phyloP scores from a whole-genome alignment of 805 yeast species.

The Metschnikowia sp. region DNA sequence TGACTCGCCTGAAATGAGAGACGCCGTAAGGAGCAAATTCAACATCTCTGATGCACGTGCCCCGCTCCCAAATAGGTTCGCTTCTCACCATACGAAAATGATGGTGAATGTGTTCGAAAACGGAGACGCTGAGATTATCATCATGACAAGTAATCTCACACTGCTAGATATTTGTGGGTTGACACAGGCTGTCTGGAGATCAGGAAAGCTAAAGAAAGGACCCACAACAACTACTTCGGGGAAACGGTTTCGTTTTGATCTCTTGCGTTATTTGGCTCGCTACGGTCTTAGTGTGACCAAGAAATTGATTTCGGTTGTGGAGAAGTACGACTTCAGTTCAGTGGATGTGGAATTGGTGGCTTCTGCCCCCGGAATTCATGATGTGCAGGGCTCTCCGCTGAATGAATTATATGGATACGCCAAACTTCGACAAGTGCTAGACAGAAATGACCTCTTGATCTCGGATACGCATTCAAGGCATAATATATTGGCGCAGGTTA shows the following conservation, averaged over 20 bases:
- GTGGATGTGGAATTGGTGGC: constrained; percentile 53
- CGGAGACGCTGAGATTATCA: constrained; percentile 45
- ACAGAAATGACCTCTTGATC: constrained; percentile 29
- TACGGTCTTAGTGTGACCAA: constrained; percentile 35
- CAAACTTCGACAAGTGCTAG: constrained; percentile 40
- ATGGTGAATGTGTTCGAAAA: constrained; percentile 55
- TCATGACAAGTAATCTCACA: constrained; percentile 61
- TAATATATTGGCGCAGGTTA: constrained; percentile 42
- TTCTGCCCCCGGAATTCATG: constrained; percentile 47
- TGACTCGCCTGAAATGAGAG: background rate
- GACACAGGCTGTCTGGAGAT: constrained; percentile 66
- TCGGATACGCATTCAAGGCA: constrained; percentile 16
- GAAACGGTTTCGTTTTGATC: constrained; percentile 41
- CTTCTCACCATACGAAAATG: constrained; percentile 65
- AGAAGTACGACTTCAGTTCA: constrained; percentile 40
- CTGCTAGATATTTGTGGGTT: constrained; percentile 51
- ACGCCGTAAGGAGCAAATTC: constrained; percentile 12
- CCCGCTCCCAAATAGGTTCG: constrained; percentile 30
- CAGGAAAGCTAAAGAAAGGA: constrained; percentile 39
- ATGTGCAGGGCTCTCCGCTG: constrained; percentile 14
- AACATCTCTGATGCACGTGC: constrained; percentile 33
- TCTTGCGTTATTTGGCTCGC: constrained; percentile 41
- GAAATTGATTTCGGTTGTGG: constrained; percentile 26
- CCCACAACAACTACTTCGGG: constrained; percentile 4
- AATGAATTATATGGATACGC: constrained; percentile 47